These are phyloP conservation scores for Vachellia pachyceras DNA, from an alignment of 306 rosid species.

Conservation along the genomic window DNA sequence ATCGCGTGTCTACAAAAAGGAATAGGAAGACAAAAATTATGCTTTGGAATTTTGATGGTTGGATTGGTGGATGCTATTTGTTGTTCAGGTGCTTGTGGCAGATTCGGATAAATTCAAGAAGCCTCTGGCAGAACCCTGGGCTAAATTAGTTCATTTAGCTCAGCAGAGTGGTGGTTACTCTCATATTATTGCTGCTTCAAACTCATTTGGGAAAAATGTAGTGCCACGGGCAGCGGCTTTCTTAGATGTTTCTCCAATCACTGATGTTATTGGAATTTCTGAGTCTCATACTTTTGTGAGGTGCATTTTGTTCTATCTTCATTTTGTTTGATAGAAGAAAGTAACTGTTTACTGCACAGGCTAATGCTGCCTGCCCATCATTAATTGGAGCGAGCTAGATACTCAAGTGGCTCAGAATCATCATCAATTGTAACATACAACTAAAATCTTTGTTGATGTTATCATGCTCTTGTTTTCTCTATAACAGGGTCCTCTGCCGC, in stretches of 20 bases:
- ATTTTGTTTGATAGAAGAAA: not conserved
- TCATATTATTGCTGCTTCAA: constrained; percentile 61
- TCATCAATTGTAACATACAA: not conserved
- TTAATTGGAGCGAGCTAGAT: not conserved
- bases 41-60: constrained; percentile 10
- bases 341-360: not conserved
- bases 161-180: constrained; percentile 67
- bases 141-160: constrained; percentile 54
- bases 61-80: constrained; percentile 26
- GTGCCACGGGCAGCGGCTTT: constrained; percentile 71
- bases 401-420: not conserved
- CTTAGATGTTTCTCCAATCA: constrained; percentile 67
- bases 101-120: constrained; percentile 50
- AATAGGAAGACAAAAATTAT: not conserved
- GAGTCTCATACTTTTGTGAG: constrained; percentile 58
- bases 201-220: constrained; percentile 72
- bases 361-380: not conserved
- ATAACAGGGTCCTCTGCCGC: constrained; percentile 1
- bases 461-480: constrained; percentile 29
- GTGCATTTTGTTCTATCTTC: constrained; percentile 34
- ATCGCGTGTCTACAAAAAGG: not conserved
- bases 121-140: constrained; percentile 8
- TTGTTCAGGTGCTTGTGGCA: constrained; percentile 66
- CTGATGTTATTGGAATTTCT: constrained; percentile 60
- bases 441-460: constrained; percentile 1